Conservation (phyloP, 2,329 filamentous ascomycete genomes). For the Calonectria pseudoreteaudii region DNA sequence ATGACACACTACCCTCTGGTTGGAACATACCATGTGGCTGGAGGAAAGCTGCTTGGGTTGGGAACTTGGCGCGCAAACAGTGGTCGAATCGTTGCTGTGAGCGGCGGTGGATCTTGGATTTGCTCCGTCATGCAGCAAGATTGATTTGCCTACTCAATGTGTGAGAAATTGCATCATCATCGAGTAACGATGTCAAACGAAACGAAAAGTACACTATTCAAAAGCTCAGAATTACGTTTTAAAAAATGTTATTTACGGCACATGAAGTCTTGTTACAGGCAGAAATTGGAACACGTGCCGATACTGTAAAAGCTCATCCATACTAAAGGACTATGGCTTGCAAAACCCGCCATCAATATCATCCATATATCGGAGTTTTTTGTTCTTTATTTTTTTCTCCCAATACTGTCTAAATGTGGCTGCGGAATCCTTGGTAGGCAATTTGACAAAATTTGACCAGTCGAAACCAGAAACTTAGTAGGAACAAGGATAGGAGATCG, state of each 20-base stretch:
- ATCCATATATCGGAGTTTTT: too few species aligned
- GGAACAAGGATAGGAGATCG: background rate
- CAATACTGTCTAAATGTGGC: background rate
- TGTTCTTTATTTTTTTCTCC: too few species aligned
- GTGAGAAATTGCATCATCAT: background rate
- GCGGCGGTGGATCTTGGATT: conserved; percentile 48
- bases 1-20: conserved; percentile 45
- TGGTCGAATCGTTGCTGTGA: conserved; percentile 47
- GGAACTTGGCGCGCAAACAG: conserved; percentile 47
- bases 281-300: background rate
- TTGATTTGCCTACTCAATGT: background rate
- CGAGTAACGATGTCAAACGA: background rate
- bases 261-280: background rate
- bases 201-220: background rate
- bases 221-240: background rate
- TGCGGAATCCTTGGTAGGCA: background rate
- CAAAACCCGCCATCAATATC: too few species aligned
- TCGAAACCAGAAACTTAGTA: background rate
- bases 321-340: too few species aligned
- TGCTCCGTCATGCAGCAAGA: conserved; percentile 45
- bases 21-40: conserved; percentile 47
- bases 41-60: conserved; percentile 45
- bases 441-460: background rate
- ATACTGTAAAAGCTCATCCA: too few species aligned
- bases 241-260: background rate